Base-by-base conservation (phyloP, 352 stramenopile species). In the Plasmopara viticola region DNA sequence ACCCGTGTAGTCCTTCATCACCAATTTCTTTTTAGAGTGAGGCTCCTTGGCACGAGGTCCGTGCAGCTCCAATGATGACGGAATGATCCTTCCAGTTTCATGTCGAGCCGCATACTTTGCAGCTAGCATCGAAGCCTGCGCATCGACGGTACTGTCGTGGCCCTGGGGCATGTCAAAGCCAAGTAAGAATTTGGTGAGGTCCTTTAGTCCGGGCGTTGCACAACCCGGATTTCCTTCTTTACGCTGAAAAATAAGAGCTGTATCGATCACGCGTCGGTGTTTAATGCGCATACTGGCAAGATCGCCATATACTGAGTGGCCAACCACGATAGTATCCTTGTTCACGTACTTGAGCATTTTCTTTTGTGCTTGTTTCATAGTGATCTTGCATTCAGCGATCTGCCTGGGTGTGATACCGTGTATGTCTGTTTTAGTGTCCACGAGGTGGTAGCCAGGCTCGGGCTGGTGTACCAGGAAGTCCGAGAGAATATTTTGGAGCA, bases 381-480 rank as follows among this genome's bases (percentile, higher is more conserved):
- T 74, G 58, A 94, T 94, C 51, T 82, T 85, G 56, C 74, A 85
- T 51, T 67, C 65, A 15, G 69, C 55, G 54, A 94, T 92, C 68
- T 85, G 75, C 15, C 70, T 49, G 13, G 69, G 60, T 18, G 77
- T 85, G 54, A 94, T 88, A 52, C 84, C 84, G 59, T 94, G 84
- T 58, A 94, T 92, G 50, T 88, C 71, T 48, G 78, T 89, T 74
- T 94, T 94, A 20, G 79, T 61, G 56, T 89, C 65, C 30, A 90
- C 48, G 56, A 94, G 69, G 35, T 63, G 60, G 34, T 66, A 76
- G 2, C 77, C 79, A 0, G 63, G 20, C 56, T 87, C 78, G 0
- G 84, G 84, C 38, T 94, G 84, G 56, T 91, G 81, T 51, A 94
- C 82, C 25, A 94, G 84, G 40, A 90, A 74, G 55, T 94, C 84